phyloP scores from a whole-genome alignment of 805 yeast genomes.

The Spathaspora sp. region DNA sequence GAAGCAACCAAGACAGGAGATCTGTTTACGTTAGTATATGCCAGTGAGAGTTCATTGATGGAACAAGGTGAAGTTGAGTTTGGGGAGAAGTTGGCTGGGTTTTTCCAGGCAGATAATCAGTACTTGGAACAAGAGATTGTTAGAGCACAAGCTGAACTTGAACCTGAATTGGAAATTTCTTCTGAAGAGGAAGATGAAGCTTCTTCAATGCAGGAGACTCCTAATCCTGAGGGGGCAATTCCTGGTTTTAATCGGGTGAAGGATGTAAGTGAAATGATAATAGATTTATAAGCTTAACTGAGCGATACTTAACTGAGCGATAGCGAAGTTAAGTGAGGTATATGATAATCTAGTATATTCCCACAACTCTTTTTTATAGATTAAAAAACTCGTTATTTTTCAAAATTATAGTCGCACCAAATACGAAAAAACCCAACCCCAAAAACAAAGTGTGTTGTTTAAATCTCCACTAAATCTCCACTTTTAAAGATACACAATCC shows the following conservation, averaged over 20 bases:
- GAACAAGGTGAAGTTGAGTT: constrained; percentile 3
- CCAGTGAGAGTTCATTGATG: constrained; percentile 9
- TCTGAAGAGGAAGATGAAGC: constrained; percentile 2
- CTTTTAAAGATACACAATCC: neutral
- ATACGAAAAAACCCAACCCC: neutral
- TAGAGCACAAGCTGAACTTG: neutral
- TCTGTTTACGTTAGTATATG: constrained; percentile 17
- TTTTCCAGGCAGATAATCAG: constrained; percentile 17
- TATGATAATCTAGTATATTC: too few relatives aligned
- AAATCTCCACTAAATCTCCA: neutral
- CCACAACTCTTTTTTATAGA: too few relatives aligned
- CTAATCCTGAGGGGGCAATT: neutral
- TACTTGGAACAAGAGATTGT: constrained; percentile 1
- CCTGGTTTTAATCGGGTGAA: neutral
- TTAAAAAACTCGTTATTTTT: too few relatives aligned
- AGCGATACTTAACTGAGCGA: too few relatives aligned
- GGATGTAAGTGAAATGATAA: neutral
- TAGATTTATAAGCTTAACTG: constrained; percentile 1
- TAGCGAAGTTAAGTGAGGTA: too few relatives aligned
- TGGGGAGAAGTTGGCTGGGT: constrained; percentile 10
- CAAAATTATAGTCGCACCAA: too few relatives aligned
- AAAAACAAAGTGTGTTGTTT: neutral
- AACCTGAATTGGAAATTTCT: neutral
- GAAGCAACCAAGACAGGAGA: constrained; percentile 11
- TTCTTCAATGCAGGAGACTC: neutral